phyloP scores from a whole-genome alignment of 1,139 yeast species.

The Eremothecium gossypii region DNA sequence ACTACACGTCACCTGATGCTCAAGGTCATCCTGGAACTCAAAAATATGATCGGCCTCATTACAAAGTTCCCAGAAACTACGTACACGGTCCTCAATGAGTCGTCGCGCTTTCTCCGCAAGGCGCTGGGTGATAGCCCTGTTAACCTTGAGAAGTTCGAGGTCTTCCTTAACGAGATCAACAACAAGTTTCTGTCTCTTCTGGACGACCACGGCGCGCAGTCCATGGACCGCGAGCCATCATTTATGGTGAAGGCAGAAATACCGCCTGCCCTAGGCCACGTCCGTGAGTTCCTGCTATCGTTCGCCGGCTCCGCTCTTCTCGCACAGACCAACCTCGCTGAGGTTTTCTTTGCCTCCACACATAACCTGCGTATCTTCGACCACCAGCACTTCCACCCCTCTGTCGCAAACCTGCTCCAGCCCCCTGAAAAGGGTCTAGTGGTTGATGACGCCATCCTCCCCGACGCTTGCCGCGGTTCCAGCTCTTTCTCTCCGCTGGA shows the following conservation, averaged over 20 bases:
- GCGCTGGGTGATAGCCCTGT: constrained; percentile 28
- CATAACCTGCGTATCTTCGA: constrained; percentile 25
- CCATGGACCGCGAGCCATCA: constrained; percentile 20
- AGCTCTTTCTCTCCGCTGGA: constrained; percentile 18
- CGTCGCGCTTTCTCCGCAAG: constrained; percentile 26
- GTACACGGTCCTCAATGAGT: constrained; percentile 29
- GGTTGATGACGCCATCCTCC: constrained; percentile 12
- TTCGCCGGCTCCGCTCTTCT: constrained; percentile 24
- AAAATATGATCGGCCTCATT: constrained; percentile 25
- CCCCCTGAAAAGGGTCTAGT: constrained; percentile 26
- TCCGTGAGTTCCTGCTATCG: constrained; percentile 23
- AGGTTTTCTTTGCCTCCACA: constrained; percentile 26
- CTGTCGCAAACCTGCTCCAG: constrained; percentile 18
- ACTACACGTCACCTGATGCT: constrained; percentile 27
- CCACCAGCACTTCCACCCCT: constrained; percentile 20
- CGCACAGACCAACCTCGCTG: constrained; percentile 25
- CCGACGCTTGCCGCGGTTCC: constrained; percentile 12
- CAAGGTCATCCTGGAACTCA: constrained; percentile 27
- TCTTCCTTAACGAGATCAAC: constrained; percentile 26
- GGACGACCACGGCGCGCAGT: constrained; percentile 19
- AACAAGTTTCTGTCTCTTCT: constrained; percentile 24
- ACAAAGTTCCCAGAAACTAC: constrained; percentile 28
- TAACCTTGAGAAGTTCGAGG: constrained; percentile 28
- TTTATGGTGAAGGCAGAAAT: constrained; percentile 27
- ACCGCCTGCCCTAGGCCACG: constrained; percentile 18